Evolutionary conservation across 2,329 filamentous ascomycete genomes (phyloP), one percentile per base, ranked within the genome.

Genomic region (Fusarium napiforme): DNA sequence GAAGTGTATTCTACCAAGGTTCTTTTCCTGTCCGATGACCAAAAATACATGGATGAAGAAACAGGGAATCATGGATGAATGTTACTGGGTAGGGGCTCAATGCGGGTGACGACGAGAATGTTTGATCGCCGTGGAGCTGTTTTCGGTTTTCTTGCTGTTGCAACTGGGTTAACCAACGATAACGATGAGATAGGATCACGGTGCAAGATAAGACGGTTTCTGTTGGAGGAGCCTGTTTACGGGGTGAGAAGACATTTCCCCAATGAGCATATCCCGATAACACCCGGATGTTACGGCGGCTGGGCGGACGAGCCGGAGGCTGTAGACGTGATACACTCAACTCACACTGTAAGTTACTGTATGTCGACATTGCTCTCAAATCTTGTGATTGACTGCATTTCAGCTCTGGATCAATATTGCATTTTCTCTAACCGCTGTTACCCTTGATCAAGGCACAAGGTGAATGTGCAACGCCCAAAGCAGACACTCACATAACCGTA

Each of bases 11-110:
- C 62, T 69, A 75, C 75, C 68, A 63, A 49, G 67, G 52, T 73
- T 73, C 70, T 36, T 57, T 64, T 60, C 32, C 55, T 60, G 68
- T 66, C 66, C 59, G 70, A 36, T 62, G 66, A 68, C 69, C 66
- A 46, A 21, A 34, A 40, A 8, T 57, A 18, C 67, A 53, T 59
- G 62, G 52, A 45, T 60, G 8, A 26, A 43, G 39, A 40, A 49
- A 49, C 49, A 49, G 46, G 50, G 49, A 66, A 39, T 16, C 16
- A 18, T 21, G 30, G 16, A 56, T 68, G 45, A 67, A 67, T 47
- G 52, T 36, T 55, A 60, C 60, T 60, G 47, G 52, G 3, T 19
- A 32, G 11, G 28, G n/a, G 39, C 26, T 8, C 36, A n/a, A 36
- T 32, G n/a, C 36, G 46, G 60, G 26, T 67, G 63, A 59, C 59